Evolutionary conservation across 257 asterid genomes (phyloP), one percentile per base, ranked within the genome.

Genomic region (Thymus quinquecostatus): DNA sequence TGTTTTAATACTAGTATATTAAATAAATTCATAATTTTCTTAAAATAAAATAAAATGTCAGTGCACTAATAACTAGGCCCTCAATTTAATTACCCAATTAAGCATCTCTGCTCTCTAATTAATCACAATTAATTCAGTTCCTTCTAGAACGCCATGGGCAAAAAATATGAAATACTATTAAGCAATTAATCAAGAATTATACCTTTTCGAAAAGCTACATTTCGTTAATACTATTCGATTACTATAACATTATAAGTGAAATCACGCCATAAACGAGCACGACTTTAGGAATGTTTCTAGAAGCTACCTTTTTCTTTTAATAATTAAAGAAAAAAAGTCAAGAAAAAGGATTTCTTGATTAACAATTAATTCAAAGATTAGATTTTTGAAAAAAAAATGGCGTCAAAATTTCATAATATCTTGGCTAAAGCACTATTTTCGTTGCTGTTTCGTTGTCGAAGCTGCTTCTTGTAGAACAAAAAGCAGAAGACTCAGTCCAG

Each of bases 271-370:
- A 54, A 65, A 12, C 11, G 13, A 54, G 73, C 61, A 45, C 45
- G 66, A 73, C 27, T 55, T 45, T 43, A 30, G 9, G 58, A 33
- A 30, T 60, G 71, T 54, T 68, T 75, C 75, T 75, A 75, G 79
- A 75, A 75, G 71, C 59, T 30, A 14, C 60, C 29, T 63, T 57
- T 12, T 38, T 11, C 9, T 21, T 21, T 21, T 21, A 21, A 21
- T 21, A 21, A 21, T 21, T 5, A 14, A 21, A 53, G 2, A 32
- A 4, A 3, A 32, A 8, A 7, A 44, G 6, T 21, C 0, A 51
- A 51, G 3, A 33, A 59, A 59, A 5, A 10, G 12, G 4, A 21
- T 48, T 33, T 33, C 68, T 66, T 74, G 68, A 8, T 45, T 38
- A 74, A 33, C 73, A 67, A 48, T 59, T 60, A 10, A 64, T 36